Percentiles rank a stretch among this genome's conserved stretches.
phyloP scores from a whole-genome alignment of 352 stramenopile genomes.

The Phytopythium kandeliae region DNA sequence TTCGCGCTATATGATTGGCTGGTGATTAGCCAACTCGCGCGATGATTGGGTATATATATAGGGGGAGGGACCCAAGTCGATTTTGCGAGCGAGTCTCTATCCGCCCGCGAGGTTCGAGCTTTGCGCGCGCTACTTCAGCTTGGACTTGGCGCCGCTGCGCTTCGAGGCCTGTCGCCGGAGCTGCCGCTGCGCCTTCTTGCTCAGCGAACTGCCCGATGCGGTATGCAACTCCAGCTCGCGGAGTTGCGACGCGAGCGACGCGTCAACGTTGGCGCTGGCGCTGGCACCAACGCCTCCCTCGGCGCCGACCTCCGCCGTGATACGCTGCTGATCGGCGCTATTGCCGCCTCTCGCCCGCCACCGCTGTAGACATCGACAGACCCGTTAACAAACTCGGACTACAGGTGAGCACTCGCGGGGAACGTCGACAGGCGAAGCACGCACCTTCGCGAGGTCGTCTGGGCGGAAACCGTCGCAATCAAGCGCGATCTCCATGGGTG shows the following conservation, averaged over 20 bases:
- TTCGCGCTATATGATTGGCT: neutral
- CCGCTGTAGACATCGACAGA: slow-evolving; percentile 12
- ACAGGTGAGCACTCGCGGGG: too few species aligned
- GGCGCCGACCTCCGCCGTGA: slow-evolving; percentile 5
- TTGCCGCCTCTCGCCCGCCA: slow-evolving; percentile 16
- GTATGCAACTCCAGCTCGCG: slow-evolving; percentile 4
- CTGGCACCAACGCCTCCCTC: neutral
- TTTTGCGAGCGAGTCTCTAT: too few species aligned
- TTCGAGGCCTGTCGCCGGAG: slow-evolving; percentile 12
- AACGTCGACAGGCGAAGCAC: slow-evolving; percentile 8
- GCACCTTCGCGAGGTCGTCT: slow-evolving; percentile 51
- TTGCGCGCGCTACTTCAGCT: neutral
- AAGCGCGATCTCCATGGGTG: slow-evolving; percentile 45
- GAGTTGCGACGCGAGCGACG: slow-evolving; percentile 13
- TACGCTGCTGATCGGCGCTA: neutral
- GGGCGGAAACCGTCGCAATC: slow-evolving; percentile 54
- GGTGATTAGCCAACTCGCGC: neutral
- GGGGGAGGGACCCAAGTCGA: too few species aligned
- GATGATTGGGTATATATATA: slow-evolving; percentile 10
- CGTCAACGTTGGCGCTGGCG: neutral
- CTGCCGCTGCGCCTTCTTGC: slow-evolving; percentile 45
- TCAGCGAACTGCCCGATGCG: slow-evolving; percentile 12
- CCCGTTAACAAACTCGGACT: neutral
- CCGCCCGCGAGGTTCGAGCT: too few species aligned
- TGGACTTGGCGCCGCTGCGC: slow-evolving; percentile 1